Percentiles rank a stretch among this genome's conserved stretches.
Evolutionary conservation across 2,329 filamentous ascomycete species (phyloP).

Genomic region (Penicillium hesseltinei): DNA sequence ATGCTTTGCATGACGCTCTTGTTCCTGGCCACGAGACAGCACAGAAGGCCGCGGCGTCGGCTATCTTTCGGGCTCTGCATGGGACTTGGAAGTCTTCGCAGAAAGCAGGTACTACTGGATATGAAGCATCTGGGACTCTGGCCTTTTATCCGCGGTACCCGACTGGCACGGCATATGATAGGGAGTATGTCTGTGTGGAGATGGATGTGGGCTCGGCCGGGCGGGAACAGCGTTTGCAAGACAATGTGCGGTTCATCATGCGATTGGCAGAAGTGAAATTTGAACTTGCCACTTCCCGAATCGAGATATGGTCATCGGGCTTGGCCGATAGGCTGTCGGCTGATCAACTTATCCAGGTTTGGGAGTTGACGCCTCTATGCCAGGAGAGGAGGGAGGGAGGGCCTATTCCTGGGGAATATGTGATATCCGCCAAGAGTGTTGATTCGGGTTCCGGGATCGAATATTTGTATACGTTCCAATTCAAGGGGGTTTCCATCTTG

Average conservation of each 20-base stretch:
- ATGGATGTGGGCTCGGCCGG: neutral
- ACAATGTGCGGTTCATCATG: slow-evolving; percentile 12
- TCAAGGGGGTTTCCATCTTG: slow-evolving; percentile 29
- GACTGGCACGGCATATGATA: slow-evolving; percentile 45
- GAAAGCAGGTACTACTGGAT: slow-evolving; percentile 47
- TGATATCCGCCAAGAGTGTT: slow-evolving; percentile 13
- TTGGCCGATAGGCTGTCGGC: neutral
- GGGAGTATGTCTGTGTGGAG: slow-evolving; percentile 36
- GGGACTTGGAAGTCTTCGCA: slow-evolving; percentile 65
- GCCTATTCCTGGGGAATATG: slow-evolving; percentile 11
- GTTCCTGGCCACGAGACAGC: slow-evolving; percentile 45
- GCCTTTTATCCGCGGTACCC: slow-evolving; percentile 62
- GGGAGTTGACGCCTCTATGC: slow-evolving; percentile 8
- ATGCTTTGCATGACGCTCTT: slow-evolving; percentile 43
- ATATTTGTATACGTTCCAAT: slow-evolving; percentile 25
- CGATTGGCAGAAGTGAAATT: slow-evolving; percentile 11
- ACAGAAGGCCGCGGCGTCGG: slow-evolving; percentile 58
- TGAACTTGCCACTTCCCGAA: slow-evolving; percentile 3
- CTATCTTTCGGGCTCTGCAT: slow-evolving; percentile 68
- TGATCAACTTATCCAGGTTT: slow-evolving; percentile 3
- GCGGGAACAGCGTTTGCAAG: neutral
- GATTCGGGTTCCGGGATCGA: neutral
- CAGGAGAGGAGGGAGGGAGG: neutral
- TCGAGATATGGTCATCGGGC: slow-evolving; percentile 17
- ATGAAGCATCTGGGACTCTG: slow-evolving; percentile 57